Evolutionary conservation across 176 grass and related monocot genomes (phyloP).

Genomic region (Ananas comosus): DNA sequence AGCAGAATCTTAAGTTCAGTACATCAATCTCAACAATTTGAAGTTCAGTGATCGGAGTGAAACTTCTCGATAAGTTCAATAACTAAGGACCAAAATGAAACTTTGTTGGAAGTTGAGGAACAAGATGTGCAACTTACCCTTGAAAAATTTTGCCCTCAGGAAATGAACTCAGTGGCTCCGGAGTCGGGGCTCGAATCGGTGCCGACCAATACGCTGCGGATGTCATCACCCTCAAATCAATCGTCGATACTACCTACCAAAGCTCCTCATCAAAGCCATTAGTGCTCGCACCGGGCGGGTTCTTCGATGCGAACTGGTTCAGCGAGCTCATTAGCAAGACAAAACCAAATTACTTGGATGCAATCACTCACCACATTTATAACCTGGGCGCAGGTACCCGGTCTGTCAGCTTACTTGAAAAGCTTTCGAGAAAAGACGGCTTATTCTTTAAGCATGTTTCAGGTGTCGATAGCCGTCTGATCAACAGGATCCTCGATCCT

Average conservation of each 20-base stretch:
- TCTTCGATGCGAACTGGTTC: slow-evolving; percentile 69
- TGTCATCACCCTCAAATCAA: slow-evolving; percentile 45
- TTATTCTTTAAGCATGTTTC: neutral
- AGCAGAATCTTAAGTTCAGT: too few relatives aligned
- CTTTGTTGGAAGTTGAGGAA: too few relatives aligned
- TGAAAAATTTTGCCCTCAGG: slow-evolving; percentile 28
- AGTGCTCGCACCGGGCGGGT: slow-evolving; percentile 76
- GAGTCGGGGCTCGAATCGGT: slow-evolving; percentile 48
- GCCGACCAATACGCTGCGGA: slow-evolving; percentile 59
- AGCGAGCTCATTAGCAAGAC: slow-evolving; percentile 48
- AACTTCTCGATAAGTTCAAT: too few relatives aligned
- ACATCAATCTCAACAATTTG: too few relatives aligned
- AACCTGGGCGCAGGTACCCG: slow-evolving; percentile 67
- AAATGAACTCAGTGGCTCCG: slow-evolving; percentile 73
- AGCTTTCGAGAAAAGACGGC: neutral
- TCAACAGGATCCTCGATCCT: slow-evolving; percentile 68
- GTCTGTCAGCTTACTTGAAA: neutral
- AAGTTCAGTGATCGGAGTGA: too few relatives aligned
- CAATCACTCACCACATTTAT: slow-evolving; percentile 86
- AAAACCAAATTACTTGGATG: slow-evolving; percentile 51
- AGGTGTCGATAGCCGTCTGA: slow-evolving; percentile 66
- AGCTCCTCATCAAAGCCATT: slow-evolving; percentile 43
- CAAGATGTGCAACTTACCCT: neutral
- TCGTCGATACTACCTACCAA: slow-evolving; percentile 33
- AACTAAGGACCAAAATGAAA: too few relatives aligned